Percentiles rank a stretch among this genome's conserved stretches.
Conservation (phyloP, 164 flowering plant genomes). For the Magnolia sinica region DNA sequence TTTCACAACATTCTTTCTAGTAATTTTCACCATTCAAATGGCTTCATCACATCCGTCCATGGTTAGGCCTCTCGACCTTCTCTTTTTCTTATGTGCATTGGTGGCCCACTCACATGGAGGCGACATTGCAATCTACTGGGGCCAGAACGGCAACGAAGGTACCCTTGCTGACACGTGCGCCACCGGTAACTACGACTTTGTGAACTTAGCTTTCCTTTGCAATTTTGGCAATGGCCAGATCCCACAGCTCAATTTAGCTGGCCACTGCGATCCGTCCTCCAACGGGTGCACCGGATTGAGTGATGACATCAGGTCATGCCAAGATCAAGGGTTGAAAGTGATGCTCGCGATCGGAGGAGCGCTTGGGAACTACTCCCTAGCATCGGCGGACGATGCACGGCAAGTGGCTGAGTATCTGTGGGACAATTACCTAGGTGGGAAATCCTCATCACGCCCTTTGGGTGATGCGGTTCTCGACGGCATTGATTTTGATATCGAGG, state of each 20-base stretch:
- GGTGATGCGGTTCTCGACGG: background rate
- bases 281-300: conserved; percentile 9
- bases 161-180: conserved; percentile 16
- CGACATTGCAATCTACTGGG: conserved; percentile 17
- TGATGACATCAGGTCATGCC: conserved; percentile 6
- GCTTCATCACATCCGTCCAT: too few relatives aligned
- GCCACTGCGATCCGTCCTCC: conserved; percentile 9
- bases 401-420: conserved; percentile 6
- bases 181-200: conserved; percentile 6
- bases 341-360: conserved; percentile 6
- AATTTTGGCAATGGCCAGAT: conserved; percentile 5
- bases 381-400: conserved; percentile 4
- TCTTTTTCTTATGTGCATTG: too few relatives aligned
- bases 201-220: conserved; percentile 9
- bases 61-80: too few relatives aligned
- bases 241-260: conserved; percentile 9
- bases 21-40: too few relatives aligned
- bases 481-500: conserved; percentile 4
- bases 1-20: too few relatives aligned
- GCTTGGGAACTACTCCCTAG: conserved; percentile 4
- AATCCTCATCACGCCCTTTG: background rate
- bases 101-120: background rate
- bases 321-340: conserved; percentile 3
- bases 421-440: conserved; percentile 9
- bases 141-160: conserved; percentile 14